Conservation (phyloP, 345 rosid genomes). For the Reutealis trisperma region DNA sequence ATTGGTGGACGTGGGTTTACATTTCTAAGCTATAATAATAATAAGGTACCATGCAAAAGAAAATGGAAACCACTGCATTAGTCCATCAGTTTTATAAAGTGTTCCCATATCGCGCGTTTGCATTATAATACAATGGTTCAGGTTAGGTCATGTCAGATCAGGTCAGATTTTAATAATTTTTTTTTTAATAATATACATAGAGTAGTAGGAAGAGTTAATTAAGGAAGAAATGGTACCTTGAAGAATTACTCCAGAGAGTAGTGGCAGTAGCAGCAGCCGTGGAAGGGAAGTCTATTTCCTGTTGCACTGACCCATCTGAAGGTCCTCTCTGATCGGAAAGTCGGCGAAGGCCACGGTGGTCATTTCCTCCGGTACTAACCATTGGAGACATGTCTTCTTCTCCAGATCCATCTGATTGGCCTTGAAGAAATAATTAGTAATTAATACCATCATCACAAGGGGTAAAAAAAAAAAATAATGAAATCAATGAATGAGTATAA, state of each 20-base stretch:
- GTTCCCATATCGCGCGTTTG: too few relatives aligned
- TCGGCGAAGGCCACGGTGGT: constrained; percentile 28
- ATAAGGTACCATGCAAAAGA: constrained; percentile 19
- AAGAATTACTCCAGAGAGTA: constrained; percentile 73
- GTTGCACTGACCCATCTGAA: constrained; percentile 43
- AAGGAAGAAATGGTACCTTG: constrained; percentile 47
- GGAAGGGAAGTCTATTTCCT: constrained; percentile 51
- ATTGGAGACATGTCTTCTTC: constrained; percentile 63
- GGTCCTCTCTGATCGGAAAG: constrained; percentile 48
- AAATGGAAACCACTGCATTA: constrained; percentile 6
- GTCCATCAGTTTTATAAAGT: background rate
- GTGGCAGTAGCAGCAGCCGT: constrained; percentile 39
- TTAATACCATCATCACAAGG: background rate
- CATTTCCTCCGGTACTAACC: constrained; percentile 35
- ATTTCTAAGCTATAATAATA: constrained; percentile 16
- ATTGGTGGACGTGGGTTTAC: constrained; percentile 23
- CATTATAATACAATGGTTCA: too few relatives aligned
- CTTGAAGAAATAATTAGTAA: constrained; percentile 15
- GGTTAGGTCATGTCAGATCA: too few relatives aligned
- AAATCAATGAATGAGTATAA: background rate
- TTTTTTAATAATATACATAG: background rate
- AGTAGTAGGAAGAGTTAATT: too few relatives aligned
- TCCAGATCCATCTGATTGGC: constrained; percentile 73
- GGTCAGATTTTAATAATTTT: too few relatives aligned
- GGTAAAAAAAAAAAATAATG: too few relatives aligned